These are phyloP conservation scores for Trametes pubescens DNA, from an alignment of 1,284 basidiomycete genomes.

Conservation along the genomic window DNA sequence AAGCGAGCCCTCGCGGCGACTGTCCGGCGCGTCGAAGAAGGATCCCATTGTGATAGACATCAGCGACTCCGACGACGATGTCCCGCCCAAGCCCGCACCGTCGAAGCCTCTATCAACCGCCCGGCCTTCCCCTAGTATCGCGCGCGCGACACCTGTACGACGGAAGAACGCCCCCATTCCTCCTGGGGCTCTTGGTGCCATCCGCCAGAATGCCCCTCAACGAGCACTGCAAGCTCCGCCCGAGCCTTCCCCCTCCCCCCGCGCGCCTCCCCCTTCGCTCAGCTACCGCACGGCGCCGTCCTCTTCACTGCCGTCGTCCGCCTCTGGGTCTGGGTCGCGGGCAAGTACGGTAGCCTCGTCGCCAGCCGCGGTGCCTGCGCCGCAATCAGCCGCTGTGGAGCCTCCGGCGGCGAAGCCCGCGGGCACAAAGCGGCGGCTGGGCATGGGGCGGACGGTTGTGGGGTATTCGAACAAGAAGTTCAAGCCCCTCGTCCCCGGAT, in stretches of 20 bases:
- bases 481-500: conserved; percentile 49
- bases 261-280: conserved; percentile 5
- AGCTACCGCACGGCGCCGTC: conserved; percentile 14
- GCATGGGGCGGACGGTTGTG: conserved; percentile 60
- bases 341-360: conserved; percentile 6
- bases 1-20: background rate
- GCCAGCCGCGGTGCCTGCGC: conserved; percentile 1
- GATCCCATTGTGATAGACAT: conserved; percentile 20
- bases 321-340: background rate
- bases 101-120: background rate
- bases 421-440: conserved; percentile 61
- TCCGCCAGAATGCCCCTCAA: background rate
- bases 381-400: background rate
- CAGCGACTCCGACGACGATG: conserved; percentile 1
- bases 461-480: conserved; percentile 75
- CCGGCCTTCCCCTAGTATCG: conserved; percentile 2
- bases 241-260: conserved; percentile 1
- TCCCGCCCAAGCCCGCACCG: background rate
- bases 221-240: background rate
- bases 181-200: background rate
- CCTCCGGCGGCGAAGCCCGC: conserved; percentile 26
- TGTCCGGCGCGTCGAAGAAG: conserved; percentile 4
- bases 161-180: background rate
- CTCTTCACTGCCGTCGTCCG: conserved; percentile 6
- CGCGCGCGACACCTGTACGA: background rate